Base-by-base conservation (phyloP, 106 monocot genomes). In the Allium fistulosum region DNA sequence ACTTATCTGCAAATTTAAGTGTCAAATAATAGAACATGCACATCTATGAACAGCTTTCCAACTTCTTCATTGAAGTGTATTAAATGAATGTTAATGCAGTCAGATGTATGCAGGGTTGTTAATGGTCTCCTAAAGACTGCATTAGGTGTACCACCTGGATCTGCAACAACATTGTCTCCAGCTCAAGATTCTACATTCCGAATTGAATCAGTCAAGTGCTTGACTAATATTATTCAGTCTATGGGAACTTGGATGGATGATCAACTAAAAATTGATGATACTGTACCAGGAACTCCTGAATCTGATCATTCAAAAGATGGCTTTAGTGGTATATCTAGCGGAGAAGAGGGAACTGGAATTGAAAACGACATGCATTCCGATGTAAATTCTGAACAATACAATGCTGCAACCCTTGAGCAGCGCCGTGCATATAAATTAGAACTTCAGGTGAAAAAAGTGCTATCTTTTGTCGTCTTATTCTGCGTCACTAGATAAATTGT, bases 191-290 rank as follows among this genome's bases (percentile, higher is more conserved):
- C 61, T 50, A 83, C 87, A 57, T 87, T 99, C 64, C 80, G 90
- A 8, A 73, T 79, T 69, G 99, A 90, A 79, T 89, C 99, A 12
- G 80, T 99, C 13, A 99, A 90, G 79, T 99, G 99, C 57, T 81
- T 99, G 46, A 79, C 82, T 67, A 50, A 75, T 59, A 92, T 90
- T 48, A 75, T 99, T 48, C 92, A 85, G 64, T 85, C 90, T 61
- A 90, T 99, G 86, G 93, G 93, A 52, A 51, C 53, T 66, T 99
- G 99, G 93, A 85, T 99, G 93, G 93, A 99, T 61, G 87, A 93
- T 57, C 93, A 99, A 58, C 56, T 90, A 58, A 79, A 67, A 69
- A 79, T 86, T 75, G 90, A 83, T 28, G 85, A 90, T 10, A 80
- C 81, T 69, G 77, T 81, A 71, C 81, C 87, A 10, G 83, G 50